Evolutionary conservation across 371 early-diverging fungal species (phyloP).

Genomic region (Dinochytrium kinnereticum): DNA sequence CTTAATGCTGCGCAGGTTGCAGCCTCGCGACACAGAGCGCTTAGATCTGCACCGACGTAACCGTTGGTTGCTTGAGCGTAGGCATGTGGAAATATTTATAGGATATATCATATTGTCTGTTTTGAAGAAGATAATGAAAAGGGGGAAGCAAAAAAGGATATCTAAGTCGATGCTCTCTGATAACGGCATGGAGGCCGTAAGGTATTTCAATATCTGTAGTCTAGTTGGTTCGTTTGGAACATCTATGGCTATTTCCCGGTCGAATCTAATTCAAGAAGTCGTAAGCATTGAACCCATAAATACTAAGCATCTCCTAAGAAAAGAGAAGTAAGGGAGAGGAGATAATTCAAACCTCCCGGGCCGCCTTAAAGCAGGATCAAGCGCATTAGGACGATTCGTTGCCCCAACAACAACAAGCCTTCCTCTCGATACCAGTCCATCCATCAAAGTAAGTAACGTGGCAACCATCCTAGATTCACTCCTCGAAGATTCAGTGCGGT

Average conservation of each 20-base stretch:
- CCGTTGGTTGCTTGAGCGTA: constrained; percentile 91
- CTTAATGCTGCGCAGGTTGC: constrained; percentile 38
- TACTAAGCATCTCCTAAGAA: neutral
- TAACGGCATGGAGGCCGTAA: constrained; percentile 65
- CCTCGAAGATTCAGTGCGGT: constrained; percentile 74
- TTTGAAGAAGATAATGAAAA: neutral
- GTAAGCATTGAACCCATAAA: neutral
- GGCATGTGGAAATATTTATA: neutral
- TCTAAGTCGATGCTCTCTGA: constrained; percentile 55
- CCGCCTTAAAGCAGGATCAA: constrained; percentile 97
- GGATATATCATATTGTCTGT: neutral
- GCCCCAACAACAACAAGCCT: constrained; percentile 91
- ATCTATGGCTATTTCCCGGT: constrained; percentile 89
- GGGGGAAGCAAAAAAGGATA: constrained; percentile 2
- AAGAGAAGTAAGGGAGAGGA: neutral
- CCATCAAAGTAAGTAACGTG: constrained; percentile 97
- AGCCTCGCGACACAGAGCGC: constrained; percentile 73
- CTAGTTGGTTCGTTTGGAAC: constrained; percentile 74
- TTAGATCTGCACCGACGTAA: constrained; percentile 97
- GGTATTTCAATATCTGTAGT: constrained; percentile 61
- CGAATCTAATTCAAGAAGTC: constrained; percentile 67
- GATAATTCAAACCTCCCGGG: constrained; percentile 83
- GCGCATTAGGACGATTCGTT: constrained; percentile 97
- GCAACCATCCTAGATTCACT: constrained; percentile 94
- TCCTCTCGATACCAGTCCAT: constrained; percentile 74